A percentile compares a stretch with the other conserved stretches of the same genome.
Conservation (phyloP, 495 filamentous ascomycete species). For the Sordaria brevicollis region DNA sequence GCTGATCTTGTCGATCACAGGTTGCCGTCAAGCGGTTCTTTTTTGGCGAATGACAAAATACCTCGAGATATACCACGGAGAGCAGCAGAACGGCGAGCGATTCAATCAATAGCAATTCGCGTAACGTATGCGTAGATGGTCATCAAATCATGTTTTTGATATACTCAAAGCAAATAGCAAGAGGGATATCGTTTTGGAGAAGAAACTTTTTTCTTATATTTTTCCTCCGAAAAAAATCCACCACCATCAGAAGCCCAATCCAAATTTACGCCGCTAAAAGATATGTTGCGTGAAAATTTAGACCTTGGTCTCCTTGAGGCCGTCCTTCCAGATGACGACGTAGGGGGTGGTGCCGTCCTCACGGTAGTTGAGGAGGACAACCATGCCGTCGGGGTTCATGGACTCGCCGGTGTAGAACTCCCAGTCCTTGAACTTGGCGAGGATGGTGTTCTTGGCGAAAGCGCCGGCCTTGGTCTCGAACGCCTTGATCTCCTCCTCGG, state of each 20-base stretch:
- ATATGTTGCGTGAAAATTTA: conserved; percentile 34
- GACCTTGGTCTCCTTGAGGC: conserved; percentile 83
- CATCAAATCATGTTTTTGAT: not conserved
- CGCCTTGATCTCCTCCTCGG: conserved; percentile 52
- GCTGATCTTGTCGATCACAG: too few relatives aligned
- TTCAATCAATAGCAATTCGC: too few relatives aligned
- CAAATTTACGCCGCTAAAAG: not conserved
- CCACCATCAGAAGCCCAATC: not conserved
- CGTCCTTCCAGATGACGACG: conserved; percentile 91
- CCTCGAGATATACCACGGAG: too few relatives aligned
- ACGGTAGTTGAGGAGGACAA: conserved; percentile 92
- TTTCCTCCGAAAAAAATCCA: not conserved
- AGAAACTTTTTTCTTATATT: not conserved
- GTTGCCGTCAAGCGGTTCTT: too few relatives aligned
- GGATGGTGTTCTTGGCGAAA: conserved; percentile 70
- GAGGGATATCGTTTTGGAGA: not conserved
- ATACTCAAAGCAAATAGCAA: not conserved
- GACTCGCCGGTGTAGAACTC: conserved; percentile 88
- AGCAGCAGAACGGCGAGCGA: too few relatives aligned
- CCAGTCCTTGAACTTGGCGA: conserved; percentile 82
- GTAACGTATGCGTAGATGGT: not conserved
- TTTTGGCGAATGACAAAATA: too few relatives aligned
- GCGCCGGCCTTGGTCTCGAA: conserved; percentile 65
- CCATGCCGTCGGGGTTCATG: conserved; percentile 90
- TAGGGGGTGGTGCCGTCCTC: conserved; percentile 90